Base-by-base conservation (phyloP, 768 basidiomycete species). In the Asterophora lycoperdoides region DNA sequence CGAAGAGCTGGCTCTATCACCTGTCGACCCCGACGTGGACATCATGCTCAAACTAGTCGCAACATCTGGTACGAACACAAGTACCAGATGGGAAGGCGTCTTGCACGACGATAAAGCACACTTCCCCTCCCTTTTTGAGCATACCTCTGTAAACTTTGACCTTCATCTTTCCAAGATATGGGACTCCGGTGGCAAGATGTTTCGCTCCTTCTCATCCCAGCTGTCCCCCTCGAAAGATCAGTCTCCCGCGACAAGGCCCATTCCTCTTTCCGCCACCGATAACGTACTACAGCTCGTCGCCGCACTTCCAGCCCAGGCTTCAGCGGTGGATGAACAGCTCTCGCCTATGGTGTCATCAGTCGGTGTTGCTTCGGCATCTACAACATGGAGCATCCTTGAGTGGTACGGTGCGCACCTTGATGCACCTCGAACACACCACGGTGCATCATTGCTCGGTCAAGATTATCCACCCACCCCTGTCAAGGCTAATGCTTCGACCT, bases 341-440 rank as follows among this genome's bases (percentile, higher is more conserved):
- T 53, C 53, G 29, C 55, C 60, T n/a, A 41, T 46, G 17, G 7
- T 43, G 4, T 53, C 57, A 0, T 56, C 60, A 10, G 35, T 51
- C 32, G 15, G 48, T 14, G 50, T 56, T 19, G 44, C 51, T 20
- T 59, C 60, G 7, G 46, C 57, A 35, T 59, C 60, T 14, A 55
- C 60, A 4, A 61, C 60, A 23, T 61, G 60, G 60, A 57, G 58
- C 41, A 59, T 59, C 6, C 54, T 59, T 6, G 56, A 59, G 44
- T 51, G 43, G 46, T 61, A 61, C 28, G 59, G 55, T 38, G 49
- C 51, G n/a, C 44, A 34, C 35, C 56, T 51, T 0, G 45, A 48
- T 11, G 51, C 54, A 39, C 54, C 52, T 36, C 46, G 44, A 10
- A 40, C 39, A 19, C 42, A 45, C 15, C 44, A 52, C 18, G 46